Evolutionary conservation across 139 green algal species (phyloP), one percentile per base, ranked within the genome.

Genomic region (Coelastrella sp.): DNA sequence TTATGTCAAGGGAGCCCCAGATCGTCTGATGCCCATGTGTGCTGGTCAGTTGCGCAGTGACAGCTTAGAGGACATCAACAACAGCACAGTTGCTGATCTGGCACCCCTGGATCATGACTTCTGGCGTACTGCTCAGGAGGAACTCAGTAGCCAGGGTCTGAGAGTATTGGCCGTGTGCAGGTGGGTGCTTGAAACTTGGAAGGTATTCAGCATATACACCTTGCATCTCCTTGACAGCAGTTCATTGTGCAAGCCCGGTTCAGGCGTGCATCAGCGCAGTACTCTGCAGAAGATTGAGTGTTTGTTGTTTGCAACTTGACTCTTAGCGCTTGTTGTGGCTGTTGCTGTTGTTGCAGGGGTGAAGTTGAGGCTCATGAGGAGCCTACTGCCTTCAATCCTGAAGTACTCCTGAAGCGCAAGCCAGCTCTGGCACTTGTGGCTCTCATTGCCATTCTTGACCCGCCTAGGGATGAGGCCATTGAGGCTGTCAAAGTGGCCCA

Each of bases 401-500:
- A 53, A 30, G 48, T 32, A 7, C 50, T 86, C 21, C 34, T 80
- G 27, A 30, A 77, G 68, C 85, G 78, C 11, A 60, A 64, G 27
- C 79, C 85, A 27, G 50, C 34, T 15, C 43, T 89, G 19, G 64
- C 53, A 1, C 37, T 89, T 34, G 53, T 89, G 9, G 85, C 79
- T 5, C 67, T 87, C 30, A 63, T 90, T 45, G 87, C 87, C 21
- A 88, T 90, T 40, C 69, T 90, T 11, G 87, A 90, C 72, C 87
- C 87, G 1, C 87, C 87, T 2, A 68, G 87, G n/a, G 78, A 90
- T 41, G 87, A 90, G 83, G 87, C 81, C 4, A 88, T 90, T 35
- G 69, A 45, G 23, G 87, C 87, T 8, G 83, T 87, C 66, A 84
- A 85, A 69, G 76, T 88, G 48, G 87, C 87, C 25, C 87, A 90